Conservation (phyloP, 257 asterid genomes). For the Scutellaria minor region DNA sequence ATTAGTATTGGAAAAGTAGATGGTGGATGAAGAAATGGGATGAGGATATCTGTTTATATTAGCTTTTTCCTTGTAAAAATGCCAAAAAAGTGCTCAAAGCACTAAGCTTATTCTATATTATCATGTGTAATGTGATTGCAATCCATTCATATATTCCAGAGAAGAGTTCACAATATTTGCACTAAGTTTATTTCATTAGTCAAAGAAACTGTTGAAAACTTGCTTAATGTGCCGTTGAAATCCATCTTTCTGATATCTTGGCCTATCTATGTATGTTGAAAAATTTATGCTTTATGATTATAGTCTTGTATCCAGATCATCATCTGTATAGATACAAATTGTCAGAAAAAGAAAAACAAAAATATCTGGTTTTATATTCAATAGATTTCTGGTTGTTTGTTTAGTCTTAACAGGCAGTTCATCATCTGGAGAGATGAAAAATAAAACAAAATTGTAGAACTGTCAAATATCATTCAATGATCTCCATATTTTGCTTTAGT, state of each 20-base stretch:
- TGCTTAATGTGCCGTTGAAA: background rate
- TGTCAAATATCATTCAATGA: background rate
- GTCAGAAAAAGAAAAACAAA: too few relatives aligned
- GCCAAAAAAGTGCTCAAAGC: slow-evolving; percentile 30
- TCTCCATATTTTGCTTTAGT: too few relatives aligned
- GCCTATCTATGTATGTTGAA: background rate
- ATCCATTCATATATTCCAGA: slow-evolving; percentile 15
- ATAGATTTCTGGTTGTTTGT: background rate
- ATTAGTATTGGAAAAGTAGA: background rate
- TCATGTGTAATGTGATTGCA: background rate
- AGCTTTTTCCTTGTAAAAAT: background rate
- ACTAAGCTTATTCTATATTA: background rate
- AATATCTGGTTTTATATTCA: background rate
- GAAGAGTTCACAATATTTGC: slow-evolving; percentile 6
- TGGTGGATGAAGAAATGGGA: slow-evolving; percentile 29
- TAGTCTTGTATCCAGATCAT: too few relatives aligned
- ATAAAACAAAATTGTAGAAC: background rate
- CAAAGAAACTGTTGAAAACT: background rate
- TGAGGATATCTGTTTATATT: slow-evolving; percentile 12
- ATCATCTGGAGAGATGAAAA: background rate
- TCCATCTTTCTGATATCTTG: background rate
- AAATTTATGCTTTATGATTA: background rate
- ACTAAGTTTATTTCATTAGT: background rate
- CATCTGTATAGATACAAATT: too few relatives aligned
- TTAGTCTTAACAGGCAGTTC: background rate